Evolutionary conservation across 2,329 filamentous ascomycete species (phyloP), one percentile per base, ranked within the genome.

Genomic region (Fusarium staphyleae): DNA sequence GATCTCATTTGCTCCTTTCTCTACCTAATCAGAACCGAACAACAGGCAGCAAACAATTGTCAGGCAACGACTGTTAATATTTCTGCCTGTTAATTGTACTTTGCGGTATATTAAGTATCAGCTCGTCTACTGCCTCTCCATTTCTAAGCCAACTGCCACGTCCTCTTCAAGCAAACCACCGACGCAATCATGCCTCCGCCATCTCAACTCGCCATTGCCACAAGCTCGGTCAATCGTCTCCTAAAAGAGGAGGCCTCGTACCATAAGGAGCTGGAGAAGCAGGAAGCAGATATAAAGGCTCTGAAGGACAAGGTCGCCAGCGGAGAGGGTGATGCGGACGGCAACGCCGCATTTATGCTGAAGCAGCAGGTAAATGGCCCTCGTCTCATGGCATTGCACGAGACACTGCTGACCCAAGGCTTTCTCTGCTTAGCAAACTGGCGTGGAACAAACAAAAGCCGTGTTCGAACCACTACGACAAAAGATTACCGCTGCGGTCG

Each of bases 191-290:
- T 96, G 92, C 82, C 90, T 3, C 82, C 91, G 26, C 89, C 90
- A 36, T 87, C 87, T 1, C 83, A 87, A 65, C 85, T 97, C 72
- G 75, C 85, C 67, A 95, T 97, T 70, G 87, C 89, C 36, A 95
- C 90, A 18, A 85, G 87, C 57, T 86, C 91, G 15, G 85, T 98
- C 63, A 81, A 84, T 66, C 91, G 95, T 53, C 84, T 98, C 40
- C 85, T 96, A 63, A 97, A 96, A 75, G 95, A 99, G 75, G 91
- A 97, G 74, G 80, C 83, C 32, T 93, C 88, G 67, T 98, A 99
- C 77, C 89, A 93, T 79, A 89, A 89, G 70, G 95, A 99, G 74
- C 82, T 93, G 15, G 78, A 83, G 60, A 80, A 87, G 61, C 93
- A 98, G 72, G 81, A 90, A 66, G 81, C 83, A 56, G 85, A 89